These are phyloP conservation scores for Pythium diclinum DNA, from an alignment of 352 stramenopile genomes.

Conservation along the genomic window DNA sequence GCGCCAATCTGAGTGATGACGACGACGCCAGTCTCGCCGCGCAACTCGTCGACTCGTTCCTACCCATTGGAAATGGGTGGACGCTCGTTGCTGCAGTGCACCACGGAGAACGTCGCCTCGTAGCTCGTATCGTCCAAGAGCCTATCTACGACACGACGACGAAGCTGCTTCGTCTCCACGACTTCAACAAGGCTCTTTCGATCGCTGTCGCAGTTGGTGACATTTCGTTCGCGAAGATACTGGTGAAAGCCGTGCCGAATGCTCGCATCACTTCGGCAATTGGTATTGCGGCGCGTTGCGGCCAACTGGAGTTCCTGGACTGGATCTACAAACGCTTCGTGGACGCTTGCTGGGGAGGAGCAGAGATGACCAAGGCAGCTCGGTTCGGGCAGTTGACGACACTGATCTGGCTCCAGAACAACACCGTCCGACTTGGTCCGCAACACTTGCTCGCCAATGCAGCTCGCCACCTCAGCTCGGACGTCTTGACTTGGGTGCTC, in stretches of 20 bases:
- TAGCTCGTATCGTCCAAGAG: neutral
- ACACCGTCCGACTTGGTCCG: neutral
- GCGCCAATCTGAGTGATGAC: neutral
- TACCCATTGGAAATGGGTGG: neutral
- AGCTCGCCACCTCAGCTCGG: neutral
- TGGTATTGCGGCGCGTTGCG: neutral
- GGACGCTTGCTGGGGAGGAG: neutral
- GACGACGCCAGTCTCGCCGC: neutral
- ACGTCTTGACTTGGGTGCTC: neutral
- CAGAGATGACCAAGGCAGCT: neutral
- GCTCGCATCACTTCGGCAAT: neutral
- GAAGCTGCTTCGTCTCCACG: neutral
- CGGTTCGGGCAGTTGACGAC: neutral
- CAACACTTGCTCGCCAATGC: neutral
- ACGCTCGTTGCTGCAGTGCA: neutral
- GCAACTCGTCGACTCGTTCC: neutral
- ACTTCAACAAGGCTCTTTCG: slow-evolving; percentile 1
- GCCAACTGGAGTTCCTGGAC: neutral
- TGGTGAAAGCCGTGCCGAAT: neutral
- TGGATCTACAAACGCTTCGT: neutral
- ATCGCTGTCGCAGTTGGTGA: neutral
- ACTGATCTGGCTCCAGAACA: neutral
- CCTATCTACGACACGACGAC: neutral
- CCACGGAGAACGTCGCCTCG: neutral
- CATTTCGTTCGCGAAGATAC: neutral